Base-by-base conservation (phyloP, 768 basidiomycete species). In the Neoboletus subvelutipes region DNA sequence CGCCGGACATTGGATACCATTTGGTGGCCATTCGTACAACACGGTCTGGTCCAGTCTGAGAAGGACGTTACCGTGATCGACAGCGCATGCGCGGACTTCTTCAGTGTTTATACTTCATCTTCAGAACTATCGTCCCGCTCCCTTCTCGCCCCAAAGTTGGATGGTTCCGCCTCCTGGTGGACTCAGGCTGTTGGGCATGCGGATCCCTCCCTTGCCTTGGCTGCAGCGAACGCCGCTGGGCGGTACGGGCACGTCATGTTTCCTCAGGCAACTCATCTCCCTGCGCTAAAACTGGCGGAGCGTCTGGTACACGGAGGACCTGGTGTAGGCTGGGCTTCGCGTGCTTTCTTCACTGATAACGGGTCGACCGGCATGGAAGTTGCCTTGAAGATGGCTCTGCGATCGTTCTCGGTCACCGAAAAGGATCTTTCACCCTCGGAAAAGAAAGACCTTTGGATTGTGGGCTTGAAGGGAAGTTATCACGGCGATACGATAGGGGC, bases 1-100 rank as follows among this genome's bases (percentile, higher is more conserved):
- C 75, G 76, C 11, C 82, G 94, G 37, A 87, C 94, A 1, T 75
- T 90, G 43, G 80, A 93, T 52, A 79, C 79, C 2, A 78, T 97
- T 45, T 98, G 96, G 96, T 98, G 94, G 93, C 96, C 96, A 0
- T 98, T 98, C 68, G 92, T 94, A 2, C 96, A 98, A 68, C 96
- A 98, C 61, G 84, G 83, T 0, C 76, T 85, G 18, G 77, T 92
- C 45, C 80, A 83, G 58, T 76, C 77, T 48, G 83, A 86, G 52
- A 70, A 83, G 41, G 87, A 94, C 63, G 87, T 98, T 31, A 92
- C 86, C 46, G 87, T 95, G 55, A 92, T 98, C 63, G 94, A 98
- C 69, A 95, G 92, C 60, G 96, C 95, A 0, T 79, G 82, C 60
- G 83, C 82, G 2, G 96, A 98, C 74, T 87, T 87, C 69, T 97